These are phyloP conservation scores for Aspergillus candidus DNA, from an alignment of 2,329 filamentous ascomycete species.

Conservation along the genomic window DNA sequence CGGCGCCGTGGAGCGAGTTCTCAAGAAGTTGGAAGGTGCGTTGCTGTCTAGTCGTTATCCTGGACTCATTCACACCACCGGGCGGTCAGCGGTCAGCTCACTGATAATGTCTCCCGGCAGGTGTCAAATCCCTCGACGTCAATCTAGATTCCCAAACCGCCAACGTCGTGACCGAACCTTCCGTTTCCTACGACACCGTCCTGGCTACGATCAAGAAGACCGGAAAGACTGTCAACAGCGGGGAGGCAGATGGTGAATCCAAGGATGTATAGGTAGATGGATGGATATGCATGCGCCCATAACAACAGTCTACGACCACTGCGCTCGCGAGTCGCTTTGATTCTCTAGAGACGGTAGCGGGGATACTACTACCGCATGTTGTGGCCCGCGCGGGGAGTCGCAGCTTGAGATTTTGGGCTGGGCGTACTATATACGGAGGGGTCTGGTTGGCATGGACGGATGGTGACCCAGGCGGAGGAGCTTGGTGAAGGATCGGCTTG, in stretches of 20 bases:
- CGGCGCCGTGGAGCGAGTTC: conserved; percentile 81
- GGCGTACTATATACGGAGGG: too few species aligned
- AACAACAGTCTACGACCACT: conserved; percentile 5
- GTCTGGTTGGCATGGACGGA: not conserved
- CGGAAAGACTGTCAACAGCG: conserved; percentile 79
- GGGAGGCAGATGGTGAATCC: conserved; percentile 39
- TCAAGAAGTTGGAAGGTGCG: conserved; percentile 85
- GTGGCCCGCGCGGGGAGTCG: too few species aligned
- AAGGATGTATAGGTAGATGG: conserved; percentile 28
- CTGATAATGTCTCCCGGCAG: conserved; percentile 43
- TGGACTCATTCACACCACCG: not conserved
- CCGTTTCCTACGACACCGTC: conserved; percentile 70
- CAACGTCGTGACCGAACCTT: conserved; percentile 63
- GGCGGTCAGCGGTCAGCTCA: not conserved
- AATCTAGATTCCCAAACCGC: conserved; percentile 82
- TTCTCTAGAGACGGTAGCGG: too few species aligned
- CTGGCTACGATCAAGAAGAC: conserved; percentile 90
- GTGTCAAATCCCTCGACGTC: conserved; percentile 80
- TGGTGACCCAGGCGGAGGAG: not conserved
- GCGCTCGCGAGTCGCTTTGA: conserved; percentile 18
- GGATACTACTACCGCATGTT: too few species aligned
- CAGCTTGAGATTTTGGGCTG: too few species aligned
- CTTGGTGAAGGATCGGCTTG: not conserved
- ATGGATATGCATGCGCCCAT: not conserved
- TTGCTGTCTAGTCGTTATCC: conserved; percentile 7